Percentiles rank a stretch among this genome's conserved stretches.
Evolutionary conservation across 805 yeast species (phyloP).

Genomic region (Ogataea ganodermae): DNA sequence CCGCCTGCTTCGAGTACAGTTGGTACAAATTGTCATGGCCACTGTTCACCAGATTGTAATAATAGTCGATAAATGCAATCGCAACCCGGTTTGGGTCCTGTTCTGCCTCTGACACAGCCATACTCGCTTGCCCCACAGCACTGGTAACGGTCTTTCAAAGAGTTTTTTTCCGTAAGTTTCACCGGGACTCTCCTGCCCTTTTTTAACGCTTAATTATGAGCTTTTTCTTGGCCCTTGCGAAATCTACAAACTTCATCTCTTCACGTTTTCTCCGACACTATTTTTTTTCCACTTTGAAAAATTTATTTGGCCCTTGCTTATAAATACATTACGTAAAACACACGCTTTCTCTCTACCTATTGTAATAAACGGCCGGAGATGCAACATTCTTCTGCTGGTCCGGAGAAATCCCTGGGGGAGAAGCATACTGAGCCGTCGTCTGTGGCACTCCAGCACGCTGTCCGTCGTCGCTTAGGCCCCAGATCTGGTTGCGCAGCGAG

Average conservation of each 20-base stretch:
- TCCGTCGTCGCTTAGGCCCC: slow-evolving; percentile 33
- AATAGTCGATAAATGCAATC: slow-evolving; percentile 49
- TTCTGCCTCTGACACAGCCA: slow-evolving; percentile 27
- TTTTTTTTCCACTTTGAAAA: not conserved
- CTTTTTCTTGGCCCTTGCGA: too few relatives aligned
- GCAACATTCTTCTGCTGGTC: slow-evolving; percentile 24
- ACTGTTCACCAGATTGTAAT: slow-evolving; percentile 47
- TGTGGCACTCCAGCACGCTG: slow-evolving; percentile 3
- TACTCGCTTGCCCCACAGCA: slow-evolving; percentile 5
- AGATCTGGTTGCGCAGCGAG: slow-evolving; percentile 30
- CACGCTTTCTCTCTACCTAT: slow-evolving; percentile 10
- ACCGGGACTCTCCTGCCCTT: too few relatives aligned
- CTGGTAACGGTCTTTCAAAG: not conserved
- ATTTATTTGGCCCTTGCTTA: not conserved
- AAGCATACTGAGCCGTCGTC: slow-evolving; percentile 7
- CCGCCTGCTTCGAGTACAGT: slow-evolving; percentile 46
- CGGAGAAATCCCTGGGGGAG: slow-evolving; percentile 21
- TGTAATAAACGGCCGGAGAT: slow-evolving; percentile 29
- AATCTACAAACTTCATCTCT: too few relatives aligned
- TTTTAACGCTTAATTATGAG: too few relatives aligned
- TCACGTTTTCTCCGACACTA: not conserved
- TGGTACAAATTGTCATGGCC: slow-evolving; percentile 44
- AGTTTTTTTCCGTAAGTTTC: too few relatives aligned
- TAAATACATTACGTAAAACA: not conserved
- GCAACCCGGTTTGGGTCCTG: slow-evolving; percentile 44